A percentile compares a stretch with the other conserved stretches of the same genome.
phyloP scores from a whole-genome alignment of 192 early-diverging fungal genomes.

The Radiomyces spectabilis region DNA sequence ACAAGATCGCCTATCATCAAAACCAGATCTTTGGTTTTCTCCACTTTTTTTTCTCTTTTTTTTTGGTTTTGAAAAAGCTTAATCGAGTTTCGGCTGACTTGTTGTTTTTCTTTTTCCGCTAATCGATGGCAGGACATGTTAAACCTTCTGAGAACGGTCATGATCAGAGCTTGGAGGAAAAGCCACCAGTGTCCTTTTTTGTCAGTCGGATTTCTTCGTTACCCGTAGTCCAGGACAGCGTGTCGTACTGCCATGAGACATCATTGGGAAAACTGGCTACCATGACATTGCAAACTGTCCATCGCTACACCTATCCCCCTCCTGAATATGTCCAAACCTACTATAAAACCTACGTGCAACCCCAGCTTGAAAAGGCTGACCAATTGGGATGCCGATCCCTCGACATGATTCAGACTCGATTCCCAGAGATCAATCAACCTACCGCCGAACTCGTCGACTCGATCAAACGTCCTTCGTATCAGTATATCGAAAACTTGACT shows the following conservation, averaged over 20 bases:
- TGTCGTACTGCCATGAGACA: constrained; percentile 20
- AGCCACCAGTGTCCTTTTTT: constrained; percentile 6
- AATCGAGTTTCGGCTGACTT: not conserved
- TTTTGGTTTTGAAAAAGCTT: not conserved
- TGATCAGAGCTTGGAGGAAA: not conserved
- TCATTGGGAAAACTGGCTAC: too few species aligned
- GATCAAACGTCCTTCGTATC: constrained; percentile 44
- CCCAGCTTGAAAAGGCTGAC: constrained; percentile 54
- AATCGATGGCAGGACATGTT: constrained; percentile 4
- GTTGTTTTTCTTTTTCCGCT: not conserved
- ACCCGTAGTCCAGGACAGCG: constrained; percentile 24
- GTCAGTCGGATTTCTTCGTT: constrained; percentile 25
- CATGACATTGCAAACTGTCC: constrained; percentile 12
- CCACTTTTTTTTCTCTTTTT: not conserved
- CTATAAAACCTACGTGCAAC: constrained; percentile 40
- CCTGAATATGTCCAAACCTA: constrained; percentile 23
- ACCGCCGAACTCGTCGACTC: constrained; percentile 52
- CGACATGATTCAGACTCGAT: constrained; percentile 51
- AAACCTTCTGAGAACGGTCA: constrained; percentile 5
- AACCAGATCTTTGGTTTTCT: not conserved
- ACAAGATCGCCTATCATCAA: not conserved
- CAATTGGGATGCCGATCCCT: constrained; percentile 54
- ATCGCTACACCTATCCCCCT: constrained; percentile 17
- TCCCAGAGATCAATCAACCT: constrained; percentile 58
- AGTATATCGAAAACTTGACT: constrained; percentile 19